phyloP scores from a whole-genome alignment of 192 early-diverging fungal genomes.

The Pilobolus umbonatus region DNA sequence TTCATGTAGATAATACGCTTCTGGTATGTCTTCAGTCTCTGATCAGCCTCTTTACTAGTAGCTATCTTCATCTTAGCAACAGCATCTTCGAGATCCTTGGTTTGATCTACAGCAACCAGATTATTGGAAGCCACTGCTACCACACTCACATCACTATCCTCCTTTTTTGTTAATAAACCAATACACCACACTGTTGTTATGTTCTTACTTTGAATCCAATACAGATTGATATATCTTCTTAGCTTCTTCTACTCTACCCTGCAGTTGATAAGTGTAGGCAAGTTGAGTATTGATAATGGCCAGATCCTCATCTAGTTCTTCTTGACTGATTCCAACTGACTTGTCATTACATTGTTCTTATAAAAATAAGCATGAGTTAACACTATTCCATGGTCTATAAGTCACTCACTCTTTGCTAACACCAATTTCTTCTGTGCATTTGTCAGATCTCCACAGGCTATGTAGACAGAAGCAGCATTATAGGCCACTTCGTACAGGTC shows the following conservation, averaged over 20 bases:
- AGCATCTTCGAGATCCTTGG: conserved; percentile 55
- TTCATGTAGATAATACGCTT: conserved; percentile 59
- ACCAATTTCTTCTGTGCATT: conserved; percentile 51
- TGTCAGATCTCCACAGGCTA: conserved; percentile 49
- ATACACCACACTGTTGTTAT: background rate
- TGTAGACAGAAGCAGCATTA: conserved; percentile 56
- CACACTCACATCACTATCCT: conserved; percentile 49
- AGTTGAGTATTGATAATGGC: conserved; percentile 58
- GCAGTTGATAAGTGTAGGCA: conserved; percentile 62
- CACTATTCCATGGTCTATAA: background rate
- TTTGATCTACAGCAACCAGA: conserved; percentile 49
- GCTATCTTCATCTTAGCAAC: conserved; percentile 51
- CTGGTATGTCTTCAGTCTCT: conserved; percentile 55
- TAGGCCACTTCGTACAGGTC: conserved; percentile 57
- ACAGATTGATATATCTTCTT: conserved; percentile 54
- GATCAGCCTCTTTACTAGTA: conserved; percentile 48
- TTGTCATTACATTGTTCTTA: conserved; percentile 19
- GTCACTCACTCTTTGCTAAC: conserved; percentile 47
- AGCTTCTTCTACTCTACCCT: conserved; percentile 48
- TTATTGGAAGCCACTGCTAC: conserved; percentile 69
- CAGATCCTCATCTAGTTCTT: conserved; percentile 63
- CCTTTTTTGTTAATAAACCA: background rate
- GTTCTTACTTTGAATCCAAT: conserved; percentile 26
- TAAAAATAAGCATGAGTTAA: background rate
- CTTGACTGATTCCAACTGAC: conserved; percentile 33